Evolutionary conservation across 768 basidiomycete species (phyloP).

Genomic region (Rhizopogon vinicolor): DNA sequence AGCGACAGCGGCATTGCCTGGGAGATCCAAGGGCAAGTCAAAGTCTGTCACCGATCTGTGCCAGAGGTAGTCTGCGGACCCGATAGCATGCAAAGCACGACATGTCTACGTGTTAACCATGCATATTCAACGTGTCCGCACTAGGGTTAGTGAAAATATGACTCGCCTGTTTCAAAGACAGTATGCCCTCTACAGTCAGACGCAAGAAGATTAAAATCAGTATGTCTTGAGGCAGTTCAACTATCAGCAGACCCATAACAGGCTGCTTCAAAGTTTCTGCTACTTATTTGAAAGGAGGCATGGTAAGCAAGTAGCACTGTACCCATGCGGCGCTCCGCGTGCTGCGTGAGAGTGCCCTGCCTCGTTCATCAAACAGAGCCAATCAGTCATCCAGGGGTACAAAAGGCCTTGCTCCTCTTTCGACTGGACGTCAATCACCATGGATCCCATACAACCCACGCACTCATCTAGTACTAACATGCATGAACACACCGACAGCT

Average conservation of each 20-base stretch:
- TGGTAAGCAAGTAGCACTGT: not conserved
- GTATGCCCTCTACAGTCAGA: constrained; percentile 36
- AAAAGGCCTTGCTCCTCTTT: constrained; percentile 28
- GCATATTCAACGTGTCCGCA: constrained; percentile 12
- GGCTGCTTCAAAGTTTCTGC: constrained; percentile 1
- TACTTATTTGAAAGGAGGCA: no score
- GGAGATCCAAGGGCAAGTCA: constrained; percentile 39
- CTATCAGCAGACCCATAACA: constrained; percentile 15
- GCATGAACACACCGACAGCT: constrained; percentile 33
- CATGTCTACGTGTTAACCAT: constrained; percentile 43
- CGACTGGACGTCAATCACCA: constrained; percentile 9
- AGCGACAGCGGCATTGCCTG: constrained; percentile 25
- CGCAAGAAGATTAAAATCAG: constrained; percentile 31
- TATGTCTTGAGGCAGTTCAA: constrained; percentile 41
- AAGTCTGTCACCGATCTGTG: constrained; percentile 32
- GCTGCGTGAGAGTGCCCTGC: constrained; percentile 7
- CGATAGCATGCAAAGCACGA: constrained; percentile 54
- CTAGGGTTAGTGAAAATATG: not conserved
- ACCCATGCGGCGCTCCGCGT: no score
- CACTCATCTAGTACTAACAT: constrained; percentile 11
- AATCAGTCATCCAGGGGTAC: constrained; percentile 11
- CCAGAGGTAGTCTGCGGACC: constrained; percentile 51
- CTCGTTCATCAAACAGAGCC: constrained; percentile 5
- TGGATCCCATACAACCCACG: constrained; percentile 16
- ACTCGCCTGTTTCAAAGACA: constrained; percentile 46